Conservation (phyloP, 805 yeast genomes). For the Nakazawaea holstii region DNA sequence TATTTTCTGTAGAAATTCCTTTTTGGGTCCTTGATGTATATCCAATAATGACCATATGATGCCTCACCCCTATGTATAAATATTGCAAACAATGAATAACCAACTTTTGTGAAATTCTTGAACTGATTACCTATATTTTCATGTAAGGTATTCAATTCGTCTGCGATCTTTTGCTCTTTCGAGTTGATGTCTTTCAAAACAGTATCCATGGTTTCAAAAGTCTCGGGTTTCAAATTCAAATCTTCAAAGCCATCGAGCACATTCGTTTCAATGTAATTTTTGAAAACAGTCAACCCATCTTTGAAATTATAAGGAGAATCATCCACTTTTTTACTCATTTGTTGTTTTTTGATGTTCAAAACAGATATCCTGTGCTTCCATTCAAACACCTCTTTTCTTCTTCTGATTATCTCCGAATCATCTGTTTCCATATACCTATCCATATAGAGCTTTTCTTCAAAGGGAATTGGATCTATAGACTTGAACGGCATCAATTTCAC, state of each 20-base stretch:
- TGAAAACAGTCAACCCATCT: constrained; percentile 52
- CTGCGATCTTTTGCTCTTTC: constrained; percentile 22
- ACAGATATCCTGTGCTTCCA: constrained; percentile 55
- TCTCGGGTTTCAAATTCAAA: constrained; percentile 39
- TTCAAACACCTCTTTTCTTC: constrained; percentile 49
- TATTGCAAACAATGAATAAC: constrained; percentile 83
- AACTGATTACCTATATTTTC: constrained; percentile 54
- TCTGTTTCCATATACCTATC: constrained; percentile 81
- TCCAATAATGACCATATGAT: constrained; percentile 95
- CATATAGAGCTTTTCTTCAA: constrained; percentile 71
- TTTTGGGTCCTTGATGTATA: constrained; percentile 77
- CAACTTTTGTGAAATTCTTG: constrained; percentile 51
- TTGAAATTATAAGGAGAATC: constrained; percentile 39
- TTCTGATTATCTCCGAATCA: constrained; percentile 45
- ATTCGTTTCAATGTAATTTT: constrained; percentile 45
- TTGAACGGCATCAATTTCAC: constrained; percentile 71
- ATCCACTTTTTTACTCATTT: constrained; percentile 40
- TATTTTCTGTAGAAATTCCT: constrained; percentile 75
- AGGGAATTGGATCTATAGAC: constrained; percentile 75
- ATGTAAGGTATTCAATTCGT: constrained; percentile 39
- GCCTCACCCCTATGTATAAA: constrained; percentile 97
- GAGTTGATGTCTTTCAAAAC: constrained; percentile 32
- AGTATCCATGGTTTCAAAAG: constrained; percentile 40
- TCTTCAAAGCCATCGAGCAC: constrained; percentile 30
- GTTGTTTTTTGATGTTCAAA: constrained; percentile 37